Base-by-base conservation (phyloP, 78 protist species). In the Cavenderia fasciculata region DNA sequence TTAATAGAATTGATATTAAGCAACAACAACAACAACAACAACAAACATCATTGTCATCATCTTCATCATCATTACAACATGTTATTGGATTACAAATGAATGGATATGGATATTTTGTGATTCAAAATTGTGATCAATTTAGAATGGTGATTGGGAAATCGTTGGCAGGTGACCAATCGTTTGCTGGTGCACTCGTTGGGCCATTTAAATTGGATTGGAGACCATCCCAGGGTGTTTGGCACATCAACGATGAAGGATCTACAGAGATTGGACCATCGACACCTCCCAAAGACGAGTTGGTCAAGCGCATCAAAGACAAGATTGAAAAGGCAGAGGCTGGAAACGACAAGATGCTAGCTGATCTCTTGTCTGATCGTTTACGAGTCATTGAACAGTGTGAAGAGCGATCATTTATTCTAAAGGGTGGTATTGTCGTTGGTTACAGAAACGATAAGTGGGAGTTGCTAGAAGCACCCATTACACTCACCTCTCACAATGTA, bases 161-260 rank as follows among this genome's bases (percentile, higher is more conserved):
- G 33, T 40, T 61, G 18, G 63, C 38, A 4, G 90, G 90, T 44
- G 90, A 82, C 29, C 8, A 38, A 12, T 41, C 76, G 16, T 82
- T 65, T 57, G 40, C 76, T 21, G 90, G 90, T 69, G 66, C 56
- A 12, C 29, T 65, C 7, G 70, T 59, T 27, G 90, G 90, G 23
- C 56, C n/a, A 56, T 82, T 82, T 56, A 82, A 68, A 54, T 18
- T 82, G 34, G 90, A 82, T 47, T 82, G 90, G 90, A 82, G 57
- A 44, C 79, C 77, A 25, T 18, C 31, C 4, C 36, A 51, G 10
- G 33, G 38, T 21, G n/a, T 51, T 29, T 82, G 90, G 90, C 19
- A 10, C 0, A 25, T 82, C 7, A 68, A 40, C 41, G 19, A 25
- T 11, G 90, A 82, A 2, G 12, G 57, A 12, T 34, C 7, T 23